phyloP scores from a whole-genome alignment of 306 rosid genomes.

The Macrotyloma uniflorum region DNA sequence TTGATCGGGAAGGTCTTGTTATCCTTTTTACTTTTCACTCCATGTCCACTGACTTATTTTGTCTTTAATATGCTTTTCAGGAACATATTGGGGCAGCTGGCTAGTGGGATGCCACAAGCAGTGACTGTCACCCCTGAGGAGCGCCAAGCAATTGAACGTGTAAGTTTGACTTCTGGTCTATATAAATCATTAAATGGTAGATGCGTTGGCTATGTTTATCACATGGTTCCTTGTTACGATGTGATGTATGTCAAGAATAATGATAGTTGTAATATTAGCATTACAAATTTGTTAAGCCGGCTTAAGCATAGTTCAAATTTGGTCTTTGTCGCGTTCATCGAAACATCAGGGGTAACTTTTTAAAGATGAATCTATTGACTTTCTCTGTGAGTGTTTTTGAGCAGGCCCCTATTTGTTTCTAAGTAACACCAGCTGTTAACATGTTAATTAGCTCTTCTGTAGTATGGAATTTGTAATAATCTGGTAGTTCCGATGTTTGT shows the following conservation, averaged over 20 bases:
- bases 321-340: background rate
- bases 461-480: background rate
- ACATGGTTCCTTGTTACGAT: background rate
- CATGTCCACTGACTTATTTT: slow-evolving; percentile 36
- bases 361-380: background rate
- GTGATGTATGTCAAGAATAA: slow-evolving; percentile 8
- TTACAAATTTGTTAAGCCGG: background rate
- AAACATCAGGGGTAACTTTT: background rate
- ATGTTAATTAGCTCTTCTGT: background rate
- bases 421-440: background rate
- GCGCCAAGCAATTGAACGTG: slow-evolving; percentile 91
- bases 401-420: background rate
- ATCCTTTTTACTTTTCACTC: background rate
- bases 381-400: background rate
- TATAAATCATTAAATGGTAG: background rate
- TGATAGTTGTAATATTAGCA: slow-evolving; percentile 7
- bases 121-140: slow-evolving; percentile 89
- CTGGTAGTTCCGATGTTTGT: background rate
- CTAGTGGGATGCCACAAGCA: slow-evolving; percentile 68
- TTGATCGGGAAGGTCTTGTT: background rate
- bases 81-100: slow-evolving; percentile 68
- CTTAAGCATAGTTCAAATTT: slow-evolving; percentile 10
- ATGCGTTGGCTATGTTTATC: background rate
- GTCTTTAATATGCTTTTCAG: slow-evolving; percentile 45
- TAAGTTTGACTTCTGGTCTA: slow-evolving; percentile 49